Base-by-base conservation (phyloP, 257 asterid genomes). In the Thymus mandschuricus region DNA sequence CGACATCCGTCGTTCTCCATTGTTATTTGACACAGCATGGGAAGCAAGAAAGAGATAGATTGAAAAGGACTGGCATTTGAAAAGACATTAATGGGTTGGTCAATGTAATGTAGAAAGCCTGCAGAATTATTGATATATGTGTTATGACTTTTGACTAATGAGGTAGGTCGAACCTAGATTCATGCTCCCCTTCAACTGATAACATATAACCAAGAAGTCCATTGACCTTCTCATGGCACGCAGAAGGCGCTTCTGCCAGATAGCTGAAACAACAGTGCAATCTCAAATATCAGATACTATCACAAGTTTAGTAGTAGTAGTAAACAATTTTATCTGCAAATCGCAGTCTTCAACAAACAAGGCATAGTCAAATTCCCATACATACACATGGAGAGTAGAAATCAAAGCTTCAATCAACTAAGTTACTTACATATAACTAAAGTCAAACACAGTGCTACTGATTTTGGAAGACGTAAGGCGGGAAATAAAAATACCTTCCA, bases 211-310 rank as follows among this genome's bases (percentile, higher is more conserved):
- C 82, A 33, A 91, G 86, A 80, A 94, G 96, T 67, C 79, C 86
- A 73, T 72, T 55, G 55, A 94, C 86, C 84, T 88, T 88, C 78
- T 88, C 93, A 72, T 74, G 68, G 82, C 95, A 84, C 74, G 97
- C 97, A 70, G 66, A 34, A 52, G 99, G 98, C 13, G 92, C 85
- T 80, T 91, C 96, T 68, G 99, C 97, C 63, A 94, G 98, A 86
- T 89, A 94, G 76, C 98, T 90, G 86, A 66, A 64, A 71, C 52
- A 71, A 73, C 62, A 81, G 60, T 30, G 75, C 48, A 70, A 29
- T 15, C 63, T 57, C 51, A 67, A 46, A 56, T 65, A 65, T 82
- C 65, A 67, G 56, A 68, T 56, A 35, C 21, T 29, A 76, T 30
- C 68, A 60, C 48, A 6, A 64, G 43, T 44, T 54, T 55, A 49